A percentile compares a stretch with the other conserved stretches of the same genome.
phyloP scores from a whole-genome alignment of 1,284 basidiomycete genomes.

The Ustilago trichophora region DNA sequence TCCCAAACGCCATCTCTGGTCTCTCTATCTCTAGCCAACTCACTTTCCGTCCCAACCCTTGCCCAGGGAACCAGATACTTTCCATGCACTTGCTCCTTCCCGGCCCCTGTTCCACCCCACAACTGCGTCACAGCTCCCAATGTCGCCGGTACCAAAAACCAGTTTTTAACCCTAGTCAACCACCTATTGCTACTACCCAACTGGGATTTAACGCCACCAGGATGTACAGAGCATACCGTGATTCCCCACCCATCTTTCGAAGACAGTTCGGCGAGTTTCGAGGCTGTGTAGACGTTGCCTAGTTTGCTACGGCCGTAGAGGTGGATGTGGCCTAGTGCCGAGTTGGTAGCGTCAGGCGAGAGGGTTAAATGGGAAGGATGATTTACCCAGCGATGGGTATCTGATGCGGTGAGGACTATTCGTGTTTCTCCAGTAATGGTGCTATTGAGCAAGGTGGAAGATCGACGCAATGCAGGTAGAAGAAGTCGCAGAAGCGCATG shows the following conservation, averaged over 20 bases:
- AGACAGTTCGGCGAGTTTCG: constrained; percentile 22
- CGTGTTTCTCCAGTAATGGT: constrained; percentile 15
- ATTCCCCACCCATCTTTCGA: constrained; percentile 20
- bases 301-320: constrained; percentile 51
- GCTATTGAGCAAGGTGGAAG: no score
- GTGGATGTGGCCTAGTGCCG: constrained; percentile 13
- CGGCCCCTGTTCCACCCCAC: constrained; percentile 31
- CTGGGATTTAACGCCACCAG: constrained; percentile 38
- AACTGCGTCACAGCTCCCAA: constrained; percentile 51
- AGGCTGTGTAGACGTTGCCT: constrained; percentile 36
- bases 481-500: constrained; percentile 48
- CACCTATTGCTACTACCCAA: constrained; percentile 5
- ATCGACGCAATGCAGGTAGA: constrained; percentile 27
- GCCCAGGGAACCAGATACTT: constrained; percentile 53
- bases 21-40: constrained; percentile 15
- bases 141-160: constrained; percentile 24
- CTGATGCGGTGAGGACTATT: constrained; percentile 44
- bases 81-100: constrained; percentile 22
- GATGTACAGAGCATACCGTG: constrained; percentile 39
- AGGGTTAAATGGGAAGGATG: constrained; percentile 11
- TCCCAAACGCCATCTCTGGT: constrained; percentile 16
- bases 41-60: constrained; percentile 18
- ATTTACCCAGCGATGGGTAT: constrained; percentile 37
- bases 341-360: constrained; percentile 3
- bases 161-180: constrained; percentile 24